Conservation (phyloP, 441 rosid genomes). For the Gossypium lobatum region DNA sequence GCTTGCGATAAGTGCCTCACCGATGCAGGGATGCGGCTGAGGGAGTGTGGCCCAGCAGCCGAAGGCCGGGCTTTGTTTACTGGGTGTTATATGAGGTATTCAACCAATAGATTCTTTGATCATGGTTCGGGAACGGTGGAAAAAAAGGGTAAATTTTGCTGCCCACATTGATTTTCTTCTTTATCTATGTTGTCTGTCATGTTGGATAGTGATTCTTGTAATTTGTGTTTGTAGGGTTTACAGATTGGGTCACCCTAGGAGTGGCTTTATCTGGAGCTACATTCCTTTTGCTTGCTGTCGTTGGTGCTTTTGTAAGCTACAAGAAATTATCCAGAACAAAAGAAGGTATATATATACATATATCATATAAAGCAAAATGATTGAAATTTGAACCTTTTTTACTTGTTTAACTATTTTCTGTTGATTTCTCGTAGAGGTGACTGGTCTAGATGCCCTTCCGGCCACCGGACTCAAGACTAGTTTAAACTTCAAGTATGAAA, state of each 20-base stretch:
- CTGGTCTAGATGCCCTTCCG: neutral
- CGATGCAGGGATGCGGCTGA: conserved; percentile 34
- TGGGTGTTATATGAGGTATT: conserved; percentile 62
- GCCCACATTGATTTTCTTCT: neutral
- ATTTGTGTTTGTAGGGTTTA: neutral
- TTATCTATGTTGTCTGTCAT: neutral
- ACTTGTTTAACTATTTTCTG: neutral
- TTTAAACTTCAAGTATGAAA: conserved; percentile 48
- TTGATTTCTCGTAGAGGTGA: conserved; percentile 14
- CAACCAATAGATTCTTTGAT: conserved; percentile 39
- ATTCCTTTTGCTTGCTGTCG: conserved; percentile 25
- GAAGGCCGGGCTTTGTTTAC: conserved; percentile 53
- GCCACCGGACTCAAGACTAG: neutral
- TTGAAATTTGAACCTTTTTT: neutral
- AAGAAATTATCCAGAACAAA: conserved; percentile 4
- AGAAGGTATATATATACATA: neutral
- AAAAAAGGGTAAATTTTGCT: neutral
- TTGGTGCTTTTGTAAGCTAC: conserved; percentile 50
- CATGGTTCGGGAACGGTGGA: neutral
- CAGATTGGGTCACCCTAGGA: neutral
- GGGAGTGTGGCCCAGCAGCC: conserved; percentile 30
- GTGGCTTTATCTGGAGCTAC: conserved; percentile 16
- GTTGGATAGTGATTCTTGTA: neutral
- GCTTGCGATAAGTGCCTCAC: conserved; percentile 47
- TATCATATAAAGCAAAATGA: neutral